Conservation (phyloP, 345 rosid genomes). For the Eucalyptus camaldulensis region DNA sequence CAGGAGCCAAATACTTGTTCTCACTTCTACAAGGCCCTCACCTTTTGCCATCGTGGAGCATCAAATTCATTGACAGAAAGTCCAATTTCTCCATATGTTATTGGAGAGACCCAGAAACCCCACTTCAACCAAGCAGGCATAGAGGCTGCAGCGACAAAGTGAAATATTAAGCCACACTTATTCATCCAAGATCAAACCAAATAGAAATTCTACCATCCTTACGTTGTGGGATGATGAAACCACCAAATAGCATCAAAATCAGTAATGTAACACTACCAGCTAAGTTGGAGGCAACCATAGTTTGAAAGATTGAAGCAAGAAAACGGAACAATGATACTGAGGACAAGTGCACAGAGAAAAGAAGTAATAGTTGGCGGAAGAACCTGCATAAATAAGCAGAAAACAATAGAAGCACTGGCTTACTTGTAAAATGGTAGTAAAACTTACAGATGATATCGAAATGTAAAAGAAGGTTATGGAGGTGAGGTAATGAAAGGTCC, state of each 20-base stretch:
- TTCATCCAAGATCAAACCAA: background rate
- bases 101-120: conserved; percentile 72
- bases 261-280: conserved; percentile 36
- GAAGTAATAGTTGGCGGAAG: conserved; percentile 47
- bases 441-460: background rate
- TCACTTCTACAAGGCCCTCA: background rate
- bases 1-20: background rate
- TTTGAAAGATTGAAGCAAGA: conserved; percentile 49
- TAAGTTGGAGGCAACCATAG: conserved; percentile 26
- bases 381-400: conserved; percentile 25
- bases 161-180: background rate
- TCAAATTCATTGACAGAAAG: conserved; percentile 56
- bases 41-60: conserved; percentile 71
- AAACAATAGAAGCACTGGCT: background rate
- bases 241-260: conserved; percentile 34
- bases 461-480: background rate
- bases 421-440: background rate
- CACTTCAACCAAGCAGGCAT: conserved; percentile 72
- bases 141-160: conserved; percentile 26
- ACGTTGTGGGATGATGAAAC: conserved; percentile 56
- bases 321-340: conserved; percentile 64
- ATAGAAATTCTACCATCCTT: background rate
- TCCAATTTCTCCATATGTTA: conserved; percentile 62
- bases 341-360: conserved; percentile 46
- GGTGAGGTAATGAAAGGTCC: background rate